phyloP scores from a whole-genome alignment of 2,329 filamentous ascomycete species.

The Coleophoma eucalyptorum region DNA sequence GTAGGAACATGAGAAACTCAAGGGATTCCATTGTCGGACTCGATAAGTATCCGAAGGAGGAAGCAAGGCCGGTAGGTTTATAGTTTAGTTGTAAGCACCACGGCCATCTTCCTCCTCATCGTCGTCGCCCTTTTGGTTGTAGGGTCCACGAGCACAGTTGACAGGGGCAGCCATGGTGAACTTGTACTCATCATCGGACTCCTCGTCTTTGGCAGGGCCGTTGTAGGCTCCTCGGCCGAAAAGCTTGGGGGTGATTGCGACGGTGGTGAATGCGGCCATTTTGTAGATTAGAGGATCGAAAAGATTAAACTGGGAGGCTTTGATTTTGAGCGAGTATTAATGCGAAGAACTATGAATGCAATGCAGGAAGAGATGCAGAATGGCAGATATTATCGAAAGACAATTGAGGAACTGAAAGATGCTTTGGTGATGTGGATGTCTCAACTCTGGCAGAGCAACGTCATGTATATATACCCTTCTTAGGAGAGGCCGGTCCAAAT shows the following conservation, averaged over 20 bases:
- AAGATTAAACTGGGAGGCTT: neutral
- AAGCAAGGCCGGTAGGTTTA: no score
- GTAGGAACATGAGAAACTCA: no score
- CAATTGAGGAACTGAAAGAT: neutral
- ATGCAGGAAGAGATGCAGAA: neutral
- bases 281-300: neutral
- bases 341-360: neutral
- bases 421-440: neutral
- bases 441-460: neutral
- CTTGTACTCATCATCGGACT: neutral
- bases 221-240: slow-evolving; percentile 1
- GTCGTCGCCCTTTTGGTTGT: neutral
- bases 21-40: no score
- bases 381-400: neutral
- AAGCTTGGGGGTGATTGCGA: neutral
- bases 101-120: neutral
- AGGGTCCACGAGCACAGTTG: neutral
- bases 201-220: neutral
- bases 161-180: neutral
- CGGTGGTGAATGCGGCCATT: slow-evolving; percentile 1
- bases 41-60: no score
- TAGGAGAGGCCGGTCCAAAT: no score
- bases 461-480: neutral
- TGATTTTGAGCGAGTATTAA: neutral
- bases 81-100: neutral